These are phyloP conservation scores for Blastobotrys parvus DNA, from an alignment of 805 yeast genomes.

Conservation along the genomic window DNA sequence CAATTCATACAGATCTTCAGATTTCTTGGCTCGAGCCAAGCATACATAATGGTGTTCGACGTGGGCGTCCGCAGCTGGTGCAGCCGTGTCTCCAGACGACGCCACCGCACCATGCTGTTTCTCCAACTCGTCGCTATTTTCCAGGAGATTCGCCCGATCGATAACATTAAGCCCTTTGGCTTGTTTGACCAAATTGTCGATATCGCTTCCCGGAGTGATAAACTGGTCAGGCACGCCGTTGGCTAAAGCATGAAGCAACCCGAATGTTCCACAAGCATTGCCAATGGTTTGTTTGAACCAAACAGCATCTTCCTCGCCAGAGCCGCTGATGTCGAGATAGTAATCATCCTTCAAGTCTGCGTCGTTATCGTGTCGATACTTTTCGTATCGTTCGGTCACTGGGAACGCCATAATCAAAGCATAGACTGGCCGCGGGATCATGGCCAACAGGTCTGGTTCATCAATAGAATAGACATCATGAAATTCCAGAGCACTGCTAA, in stretches of 20 bases:
- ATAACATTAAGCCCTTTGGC: slow-evolving; percentile 20
- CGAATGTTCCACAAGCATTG: slow-evolving; percentile 92
- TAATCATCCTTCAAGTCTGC: slow-evolving; percentile 16
- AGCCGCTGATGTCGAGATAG: slow-evolving; percentile 24
- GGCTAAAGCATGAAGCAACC: slow-evolving; percentile 58
- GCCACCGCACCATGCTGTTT: slow-evolving; percentile 32
- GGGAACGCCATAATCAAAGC: slow-evolving; percentile 82
- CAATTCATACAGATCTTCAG: slow-evolving; percentile 58
- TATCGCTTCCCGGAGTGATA: slow-evolving; percentile 22
- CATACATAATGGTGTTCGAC: slow-evolving; percentile 72
- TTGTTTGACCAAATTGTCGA: slow-evolving; percentile 24
- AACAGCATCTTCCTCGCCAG: slow-evolving; percentile 27
- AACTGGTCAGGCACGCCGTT: slow-evolving; percentile 28
- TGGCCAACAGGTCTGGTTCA: slow-evolving; percentile 71
- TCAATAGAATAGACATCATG: slow-evolving; percentile 79
- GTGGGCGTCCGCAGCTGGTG: slow-evolving; percentile 35
- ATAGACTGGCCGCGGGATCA: slow-evolving; percentile 72
- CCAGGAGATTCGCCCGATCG: slow-evolving; percentile 38
- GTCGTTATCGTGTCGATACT: slow-evolving; percentile 38
- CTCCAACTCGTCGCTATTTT: slow-evolving; percentile 34
- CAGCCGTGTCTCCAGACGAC: slow-evolving; percentile 29
- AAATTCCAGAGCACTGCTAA: slow-evolving; percentile 51
- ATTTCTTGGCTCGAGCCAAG: slow-evolving; percentile 45
- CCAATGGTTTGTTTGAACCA: slow-evolving; percentile 83
- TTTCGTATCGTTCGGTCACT: slow-evolving; percentile 53